Percentiles rank a stretch among this genome's conserved stretches.
Evolutionary conservation across 768 basidiomycete species (phyloP).

Genomic region (Dictyophora rubrovolvata): DNA sequence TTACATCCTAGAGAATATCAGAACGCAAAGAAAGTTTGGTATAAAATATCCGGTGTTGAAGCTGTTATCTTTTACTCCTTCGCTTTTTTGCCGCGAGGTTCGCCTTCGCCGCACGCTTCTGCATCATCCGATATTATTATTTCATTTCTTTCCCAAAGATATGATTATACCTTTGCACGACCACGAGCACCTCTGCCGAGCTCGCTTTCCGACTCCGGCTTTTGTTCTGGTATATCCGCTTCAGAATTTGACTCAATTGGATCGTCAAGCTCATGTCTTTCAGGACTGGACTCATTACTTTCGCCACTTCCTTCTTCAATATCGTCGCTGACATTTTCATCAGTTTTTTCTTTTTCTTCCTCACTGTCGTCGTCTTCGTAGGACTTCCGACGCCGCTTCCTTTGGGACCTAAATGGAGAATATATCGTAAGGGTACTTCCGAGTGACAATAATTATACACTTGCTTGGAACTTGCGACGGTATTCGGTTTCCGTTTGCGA

Average conservation of each 20-base stretch:
- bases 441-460: not conserved
- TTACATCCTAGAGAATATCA: not conserved
- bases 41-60: not conserved
- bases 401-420: constrained; percentile 16
- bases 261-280: constrained; percentile 12
- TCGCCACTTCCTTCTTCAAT: not conserved
- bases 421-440: constrained; percentile 12
- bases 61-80: not conserved
- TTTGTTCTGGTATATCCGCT: not conserved
- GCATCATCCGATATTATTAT: not conserved
- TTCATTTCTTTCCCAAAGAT: not conserved
- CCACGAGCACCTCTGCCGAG: constrained; percentile 23
- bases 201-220: constrained; percentile 11
- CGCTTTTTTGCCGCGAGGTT: constrained; percentile 3
- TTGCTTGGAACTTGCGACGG: constrained; percentile 10
- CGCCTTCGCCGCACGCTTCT: constrained; percentile 1
- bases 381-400: constrained; percentile 20
- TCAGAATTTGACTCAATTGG: constrained; percentile 5
- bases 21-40: not conserved
- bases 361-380: constrained; percentile 20
- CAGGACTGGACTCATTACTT: not conserved
- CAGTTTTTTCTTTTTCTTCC: constrained; percentile 11
- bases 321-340: constrained; percentile 14
- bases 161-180: constrained; percentile 22
- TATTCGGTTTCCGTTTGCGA: constrained; percentile 3